phyloP scores from a whole-genome alignment of 1,284 basidiomycete genomes.

The Cerrena zonata region DNA sequence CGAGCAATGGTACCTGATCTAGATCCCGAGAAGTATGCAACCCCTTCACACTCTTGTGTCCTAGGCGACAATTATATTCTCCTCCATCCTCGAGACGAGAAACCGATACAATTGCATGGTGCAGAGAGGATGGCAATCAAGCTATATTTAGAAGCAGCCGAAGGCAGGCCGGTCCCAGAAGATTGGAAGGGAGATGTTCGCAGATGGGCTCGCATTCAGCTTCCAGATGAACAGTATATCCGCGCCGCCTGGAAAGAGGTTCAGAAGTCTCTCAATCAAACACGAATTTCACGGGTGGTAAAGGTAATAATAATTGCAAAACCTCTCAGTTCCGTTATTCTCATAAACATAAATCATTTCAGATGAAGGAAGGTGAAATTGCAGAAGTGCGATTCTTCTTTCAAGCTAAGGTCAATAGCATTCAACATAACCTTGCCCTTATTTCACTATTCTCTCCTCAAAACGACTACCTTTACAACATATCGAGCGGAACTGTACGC shows the following conservation, averaged over 20 bases:
- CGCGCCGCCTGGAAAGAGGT: slow-evolving; percentile 22
- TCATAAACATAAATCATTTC: too few relatives aligned
- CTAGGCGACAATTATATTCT: slow-evolving; percentile 6
- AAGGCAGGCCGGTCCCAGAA: not conserved
- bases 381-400: too few relatives aligned
- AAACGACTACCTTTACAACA: too few relatives aligned
- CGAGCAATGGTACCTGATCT: slow-evolving; percentile 16
- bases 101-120: not conserved
- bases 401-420: too few relatives aligned
- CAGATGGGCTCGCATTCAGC: slow-evolving; percentile 22
- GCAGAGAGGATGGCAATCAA: not conserved
- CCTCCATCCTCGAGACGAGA: slow-evolving; percentile 2
- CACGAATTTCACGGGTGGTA: slow-evolving; percentile 19
- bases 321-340: too few relatives aligned
- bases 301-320: too few relatives aligned
- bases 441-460: too few relatives aligned
- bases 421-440: too few relatives aligned
- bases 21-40: not conserved
- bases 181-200: slow-evolving; percentile 1
- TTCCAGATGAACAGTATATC: slow-evolving; percentile 28
- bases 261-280: slow-evolving; percentile 1
- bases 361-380: too few relatives aligned
- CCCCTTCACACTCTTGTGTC: not conserved
- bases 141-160: not conserved
- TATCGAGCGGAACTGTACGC: too few relatives aligned